Base-by-base conservation (phyloP, 148 eudicot genomes). In the Camellia sinensis region DNA sequence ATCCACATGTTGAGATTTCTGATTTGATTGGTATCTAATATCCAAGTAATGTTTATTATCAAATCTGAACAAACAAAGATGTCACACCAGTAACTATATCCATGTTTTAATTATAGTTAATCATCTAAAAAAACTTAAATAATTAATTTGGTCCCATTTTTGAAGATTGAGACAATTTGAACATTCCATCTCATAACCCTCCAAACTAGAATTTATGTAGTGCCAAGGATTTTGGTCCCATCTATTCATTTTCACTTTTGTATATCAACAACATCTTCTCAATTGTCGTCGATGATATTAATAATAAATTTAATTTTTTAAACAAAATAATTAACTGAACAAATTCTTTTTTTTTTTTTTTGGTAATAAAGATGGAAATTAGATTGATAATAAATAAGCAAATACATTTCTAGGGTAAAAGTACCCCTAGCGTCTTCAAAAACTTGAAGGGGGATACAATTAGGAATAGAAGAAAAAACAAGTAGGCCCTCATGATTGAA, bases 181-280 rank as follows among this genome's bases (percentile, higher is more conserved):
- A 67, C 43, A 68, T 68, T 67, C 52, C 52, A 43, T 68, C 19
- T 15, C 8, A 14, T 43, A 43, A 44, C 8, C 17, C 44, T 29
- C 46, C 63, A 73, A 54, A 9, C 46, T 52, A 53, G 18, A 22
- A 53, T 7, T 13, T 11, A 73, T 54, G 46, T 73, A 53, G 7
- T 46, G 74, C 41, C 76, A 29, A 53, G 46, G 64, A 37, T 17
- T 19, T 73, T 54, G 64, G 76, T 45, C 43, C 76, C n/a, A 53
- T 56, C 56, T 7, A 56, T 68, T 68, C 17, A 14, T 68, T 41
- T 41, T 43, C 22, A 1, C 1, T 68, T 68, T 68, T 68, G 18
- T 14, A 2, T 68, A 43, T 44, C 15, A 22, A 29, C 11, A n/a
- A 8, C 7, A 63, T 63, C 67, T 63, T 21, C 12, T 22, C 37